Conservation (phyloP, 208 protist genomes). For the Acanthamoeba royreba region DNA sequence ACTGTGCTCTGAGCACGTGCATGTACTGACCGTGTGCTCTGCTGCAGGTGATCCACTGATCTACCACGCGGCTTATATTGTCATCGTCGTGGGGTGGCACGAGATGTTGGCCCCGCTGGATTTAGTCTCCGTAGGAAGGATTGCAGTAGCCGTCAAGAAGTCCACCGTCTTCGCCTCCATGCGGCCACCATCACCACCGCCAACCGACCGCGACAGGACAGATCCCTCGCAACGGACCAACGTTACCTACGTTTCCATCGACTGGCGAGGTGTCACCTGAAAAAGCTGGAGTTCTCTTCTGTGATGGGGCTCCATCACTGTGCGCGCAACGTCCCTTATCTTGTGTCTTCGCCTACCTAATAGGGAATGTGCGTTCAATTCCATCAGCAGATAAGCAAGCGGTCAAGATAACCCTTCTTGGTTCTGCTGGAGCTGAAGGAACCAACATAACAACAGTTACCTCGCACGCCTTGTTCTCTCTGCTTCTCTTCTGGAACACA, state of each 20-base stretch:
- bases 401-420: too few species aligned
- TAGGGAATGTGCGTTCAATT: too few species aligned
- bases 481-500: too few species aligned
- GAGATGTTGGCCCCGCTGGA: not conserved
- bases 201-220: not conserved
- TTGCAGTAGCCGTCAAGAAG: conserved; percentile 4
- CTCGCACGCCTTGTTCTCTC: too few species aligned
- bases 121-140: not conserved
- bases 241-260: not conserved
- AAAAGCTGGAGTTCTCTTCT: not conserved
- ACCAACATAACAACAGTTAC: too few species aligned
- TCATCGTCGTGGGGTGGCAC: not conserved
- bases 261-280: conserved; percentile 30
- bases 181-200: not conserved
- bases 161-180: not conserved
- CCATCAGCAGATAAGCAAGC: too few species aligned
- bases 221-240: not conserved
- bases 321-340: too few species aligned
- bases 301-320: not conserved
- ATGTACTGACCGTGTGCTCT: too few species aligned
- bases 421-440: too few species aligned
- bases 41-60: not conserved
- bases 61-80: not conserved
- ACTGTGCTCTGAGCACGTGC: not conserved
- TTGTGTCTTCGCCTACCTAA: too few species aligned